Evolutionary conservation across 1,284 basidiomycete species (phyloP).

Genomic region (Microbotryum lychnidis-dioicae): DNA sequence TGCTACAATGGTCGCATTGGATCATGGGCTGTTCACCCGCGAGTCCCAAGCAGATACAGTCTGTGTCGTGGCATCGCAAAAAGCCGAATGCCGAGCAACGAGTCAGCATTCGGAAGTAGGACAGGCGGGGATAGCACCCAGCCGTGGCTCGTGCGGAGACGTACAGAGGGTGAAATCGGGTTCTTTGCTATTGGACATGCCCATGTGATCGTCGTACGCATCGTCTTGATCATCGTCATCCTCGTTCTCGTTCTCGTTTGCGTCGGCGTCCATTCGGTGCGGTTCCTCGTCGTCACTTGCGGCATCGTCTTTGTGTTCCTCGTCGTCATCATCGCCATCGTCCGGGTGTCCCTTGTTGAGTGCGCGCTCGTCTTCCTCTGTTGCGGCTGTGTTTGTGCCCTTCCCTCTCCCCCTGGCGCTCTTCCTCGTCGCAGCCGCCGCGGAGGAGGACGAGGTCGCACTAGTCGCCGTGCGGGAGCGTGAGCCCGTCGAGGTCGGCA

Average conservation of each 20-base stretch:
- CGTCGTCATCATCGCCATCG: no score
- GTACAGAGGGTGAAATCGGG: conserved; percentile 29
- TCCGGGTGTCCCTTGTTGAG: no score
- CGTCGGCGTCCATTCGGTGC: background rate
- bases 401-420: no score
- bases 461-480: no score
- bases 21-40: conserved; percentile 71
- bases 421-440: no score
- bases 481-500: no score
- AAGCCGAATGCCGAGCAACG: background rate
- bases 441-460: no score
- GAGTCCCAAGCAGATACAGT: conserved; percentile 37
- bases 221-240: background rate
- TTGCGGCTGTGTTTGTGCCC: no score
- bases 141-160: background rate
- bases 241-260: conserved; percentile 4
- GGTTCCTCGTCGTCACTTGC: background rate
- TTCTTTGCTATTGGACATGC: conserved; percentile 1
- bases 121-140: fast-evolving
- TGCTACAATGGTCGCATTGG: conserved; percentile 57
- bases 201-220: background rate
- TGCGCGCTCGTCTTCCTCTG: no score
- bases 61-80: conserved; percentile 1
- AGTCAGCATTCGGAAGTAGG: background rate
- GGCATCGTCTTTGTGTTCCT: no score